Base-by-base conservation (phyloP, 192 early-diverging fungal genomes). In the Chytriomyces sp. region DNA sequence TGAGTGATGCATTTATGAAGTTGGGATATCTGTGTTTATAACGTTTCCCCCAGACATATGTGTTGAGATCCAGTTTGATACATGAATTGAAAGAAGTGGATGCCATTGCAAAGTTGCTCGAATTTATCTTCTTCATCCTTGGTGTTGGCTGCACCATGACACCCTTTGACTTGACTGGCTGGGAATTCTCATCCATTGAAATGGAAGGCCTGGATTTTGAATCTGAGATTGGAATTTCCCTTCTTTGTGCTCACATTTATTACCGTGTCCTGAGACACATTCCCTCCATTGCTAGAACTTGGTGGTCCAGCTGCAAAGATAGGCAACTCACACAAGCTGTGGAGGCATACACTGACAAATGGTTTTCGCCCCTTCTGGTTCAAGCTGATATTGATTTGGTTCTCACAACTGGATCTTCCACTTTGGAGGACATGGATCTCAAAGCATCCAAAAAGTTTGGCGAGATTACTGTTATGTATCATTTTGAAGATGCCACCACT, bases 241-340 rank as follows among this genome's bases (percentile, higher is more conserved):
- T 94, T 1, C 76, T 95, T 3, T 85, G 86, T n/a, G 86, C 89
- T 0, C 92, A 94, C 77, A 44, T 25, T 25, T 93, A 93, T 65
- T 91, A 85, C 72, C 77, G 84, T 0, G 67, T 83, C 30, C 66
- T 95, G 8, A 76, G 78, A 25, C 77, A 84, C 52, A 77, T 89
- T 5, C 92, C 93, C 1, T 84, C 89, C 19, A 78, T 94, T 64
- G 89, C 91, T 7, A 78, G 91, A 58, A 78, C 80, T 6, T 95
- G 92, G 92, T 95, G 92, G 90, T 81, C 86, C 3, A 87, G 92
- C 70, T 90, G 89, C 81, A 92, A 91, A 76, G 81, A 91, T 36
- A 79, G 93, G 8, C 93, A 94, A 70, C 64, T 92, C 40, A 84
- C 76, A 25, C 73, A 92, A 44, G 87, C 87, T 2, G 86, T 94